Base-by-base conservation (phyloP, 495 filamentous ascomycete species). In the Niebla homalea region DNA sequence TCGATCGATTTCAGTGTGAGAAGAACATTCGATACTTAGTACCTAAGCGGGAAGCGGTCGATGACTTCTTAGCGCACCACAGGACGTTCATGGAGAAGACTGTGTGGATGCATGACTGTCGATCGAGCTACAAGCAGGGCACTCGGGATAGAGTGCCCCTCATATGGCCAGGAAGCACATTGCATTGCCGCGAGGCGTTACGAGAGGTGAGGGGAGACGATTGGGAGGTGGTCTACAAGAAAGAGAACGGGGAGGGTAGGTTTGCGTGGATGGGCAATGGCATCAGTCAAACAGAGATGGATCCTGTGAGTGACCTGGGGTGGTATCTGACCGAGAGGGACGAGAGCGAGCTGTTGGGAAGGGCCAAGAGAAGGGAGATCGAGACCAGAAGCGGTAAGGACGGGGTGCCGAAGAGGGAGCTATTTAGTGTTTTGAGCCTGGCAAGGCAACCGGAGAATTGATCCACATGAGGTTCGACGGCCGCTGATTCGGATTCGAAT, bases 51-150 rank as follows among this genome's bases (percentile, higher is more conserved):
- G 67, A 70, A 6, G 69, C 69, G 3, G 66, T 75, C 10, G 50
- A 59, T 21, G 66, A 64, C 5, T 76, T 79, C 49, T 69, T 67
- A 12, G 51, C 46, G 14, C 66, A 74, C 48, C 70, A 70, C 43
- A 67, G 75, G 51, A 56, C 65, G 19, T 76, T 73, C 52, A 71
- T 76, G 53, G 50, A 63, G 11, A 58, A 60, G 18, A 75, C 69
- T 1, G 70, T 75, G 1, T 79, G 71, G 59, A 56, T 62, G 5
- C 55, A 64, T 32, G 60, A 68, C 15, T 79, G 76, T 50, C 66
- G 69, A 15, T 74, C 70, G n/a, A 77, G 74, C 73, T 77, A 79
- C 55, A 78, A 75, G 52, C 63, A 62, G 12, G 55, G 57, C 5
- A 62, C 68, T 22, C 51, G 61, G 25, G 67, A 67, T 21, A 54